Conservation (phyloP, 169 alveolate genomes). For the Blepharisma undulans region DNA sequence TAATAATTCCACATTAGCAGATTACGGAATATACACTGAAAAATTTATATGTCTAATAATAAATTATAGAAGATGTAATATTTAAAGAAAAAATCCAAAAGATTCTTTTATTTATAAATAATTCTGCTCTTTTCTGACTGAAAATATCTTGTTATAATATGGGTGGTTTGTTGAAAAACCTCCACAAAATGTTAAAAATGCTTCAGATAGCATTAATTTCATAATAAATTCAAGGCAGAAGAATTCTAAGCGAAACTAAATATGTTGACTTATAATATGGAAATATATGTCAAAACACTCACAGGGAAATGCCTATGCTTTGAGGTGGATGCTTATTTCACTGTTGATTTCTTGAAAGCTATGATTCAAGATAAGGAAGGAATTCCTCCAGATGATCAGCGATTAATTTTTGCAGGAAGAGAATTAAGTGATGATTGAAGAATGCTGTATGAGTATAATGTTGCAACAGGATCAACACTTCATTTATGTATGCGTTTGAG, state of each 20-base stretch:
- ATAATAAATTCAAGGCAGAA: too few relatives aligned
- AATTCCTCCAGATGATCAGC: conserved; percentile 13
- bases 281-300: conserved; percentile 4
- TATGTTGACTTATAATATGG: too few relatives aligned
- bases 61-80: background rate
- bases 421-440: background rate
- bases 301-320: background rate
- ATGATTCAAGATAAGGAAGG: conserved; percentile 25
- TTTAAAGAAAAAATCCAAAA: too few relatives aligned
- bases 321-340: too few relatives aligned
- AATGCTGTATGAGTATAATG: conserved; percentile 59
- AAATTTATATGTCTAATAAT: background rate
- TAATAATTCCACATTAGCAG: background rate
- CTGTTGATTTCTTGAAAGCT: background rate
- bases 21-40: background rate
- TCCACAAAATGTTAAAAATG: too few relatives aligned
- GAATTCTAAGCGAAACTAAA: too few relatives aligned
- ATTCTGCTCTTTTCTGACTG: background rate
- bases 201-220: too few relatives aligned
- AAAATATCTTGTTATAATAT: too few relatives aligned
- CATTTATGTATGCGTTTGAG: conserved; percentile 42
- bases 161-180: too few relatives aligned
- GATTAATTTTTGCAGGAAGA: background rate
- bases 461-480: conserved; percentile 55
- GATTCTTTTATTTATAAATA: too few relatives aligned